Evolutionary conservation across 1,139 yeast genomes (phyloP), one percentile per base, ranked within the genome.

Genomic region (Arxiozyma slooffiae): DNA sequence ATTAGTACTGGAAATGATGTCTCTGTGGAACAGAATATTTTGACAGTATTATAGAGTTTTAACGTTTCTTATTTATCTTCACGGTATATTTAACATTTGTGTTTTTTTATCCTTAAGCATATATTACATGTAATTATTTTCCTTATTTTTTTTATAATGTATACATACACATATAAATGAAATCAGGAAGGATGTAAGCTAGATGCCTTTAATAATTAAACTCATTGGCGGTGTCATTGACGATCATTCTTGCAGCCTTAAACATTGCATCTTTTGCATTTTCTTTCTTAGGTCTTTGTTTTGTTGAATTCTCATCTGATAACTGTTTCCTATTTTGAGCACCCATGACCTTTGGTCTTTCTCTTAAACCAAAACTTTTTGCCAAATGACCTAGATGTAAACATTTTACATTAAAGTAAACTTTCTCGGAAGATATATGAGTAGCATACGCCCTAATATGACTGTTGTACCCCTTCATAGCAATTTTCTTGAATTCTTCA

Each of bases 391-490:
- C 99, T 59, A 94, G 72, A 74, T 92, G 99, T 53, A 94, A 71
- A 41, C 76, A 71, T 60, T 85, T 85, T 36, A 92, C 81, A 61
- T 87, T 89, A 72, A 92, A 92, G 55, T 77, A 80, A 44, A 74
- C 77, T 62, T 92, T 78, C 67, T 94, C 98, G 1, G 80, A 63
- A 0, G 90, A 73, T 54, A 88, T 78, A 71, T 92, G 99, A 0
- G 99, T 92, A n/a, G 98, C 88, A 64, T 92, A 92, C 0, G 98
- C 98, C 62, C 97, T 77, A 42, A 92, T 74, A 67, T 92, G 97
- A 54, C 96, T 84, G 9, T 85, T 80, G 63, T 87, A 92, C 1
- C 87, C 97, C 60, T 81, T 79, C 17, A 78, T 76, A 0, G 96
- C 95, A 17, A 73, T 63, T 22, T 78, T 80, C 50, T 81, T 83